Conservation (phyloP, 2,329 filamentous ascomycete genomes). For the Fonsecaea nubica region DNA sequence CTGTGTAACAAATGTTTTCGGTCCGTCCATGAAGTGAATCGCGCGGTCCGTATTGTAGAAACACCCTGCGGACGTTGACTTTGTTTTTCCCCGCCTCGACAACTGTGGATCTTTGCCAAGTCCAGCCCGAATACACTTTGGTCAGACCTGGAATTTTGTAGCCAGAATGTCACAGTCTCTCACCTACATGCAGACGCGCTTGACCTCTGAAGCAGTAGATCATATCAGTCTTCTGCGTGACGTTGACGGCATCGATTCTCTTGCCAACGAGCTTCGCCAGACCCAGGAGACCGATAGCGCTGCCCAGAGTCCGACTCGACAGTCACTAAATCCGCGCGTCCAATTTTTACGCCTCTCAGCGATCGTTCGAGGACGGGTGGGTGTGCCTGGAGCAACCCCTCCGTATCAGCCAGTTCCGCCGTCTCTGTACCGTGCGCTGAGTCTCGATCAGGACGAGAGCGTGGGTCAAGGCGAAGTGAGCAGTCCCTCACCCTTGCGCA, state of each 20-base stretch:
- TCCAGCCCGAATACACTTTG: slow-evolving; percentile 13
- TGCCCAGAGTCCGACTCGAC: slow-evolving; percentile 15
- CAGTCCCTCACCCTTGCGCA: slow-evolving; percentile 36
- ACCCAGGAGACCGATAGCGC: slow-evolving; percentile 31
- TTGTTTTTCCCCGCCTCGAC: neutral
- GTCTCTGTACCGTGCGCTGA: slow-evolving; percentile 30
- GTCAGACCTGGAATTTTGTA: slow-evolving; percentile 29
- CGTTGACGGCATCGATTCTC: slow-evolving; percentile 34
- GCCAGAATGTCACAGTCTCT: slow-evolving; percentile 29
- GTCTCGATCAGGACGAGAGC: slow-evolving; percentile 24
- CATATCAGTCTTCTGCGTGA: slow-evolving; percentile 36
- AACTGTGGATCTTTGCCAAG: slow-evolving; percentile 27
- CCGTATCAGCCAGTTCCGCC: slow-evolving; percentile 37
- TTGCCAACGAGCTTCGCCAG: slow-evolving; percentile 29
- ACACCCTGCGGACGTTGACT: neutral
- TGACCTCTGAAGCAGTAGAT: slow-evolving; percentile 27
- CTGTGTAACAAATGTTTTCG: neutral
- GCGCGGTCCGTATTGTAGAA: neutral
- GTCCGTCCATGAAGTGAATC: neutral
- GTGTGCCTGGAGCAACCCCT: slow-evolving; percentile 36
- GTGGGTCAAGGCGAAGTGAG: neutral
- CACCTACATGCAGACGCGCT: slow-evolving; percentile 37
- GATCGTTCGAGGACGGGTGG: slow-evolving; percentile 30
- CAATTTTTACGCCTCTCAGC: slow-evolving; percentile 37
- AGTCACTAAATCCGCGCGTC: slow-evolving; percentile 34